These are phyloP conservation scores for Fusarium palustre DNA, from an alignment of 2,329 filamentous ascomycete species.

Conservation along the genomic window DNA sequence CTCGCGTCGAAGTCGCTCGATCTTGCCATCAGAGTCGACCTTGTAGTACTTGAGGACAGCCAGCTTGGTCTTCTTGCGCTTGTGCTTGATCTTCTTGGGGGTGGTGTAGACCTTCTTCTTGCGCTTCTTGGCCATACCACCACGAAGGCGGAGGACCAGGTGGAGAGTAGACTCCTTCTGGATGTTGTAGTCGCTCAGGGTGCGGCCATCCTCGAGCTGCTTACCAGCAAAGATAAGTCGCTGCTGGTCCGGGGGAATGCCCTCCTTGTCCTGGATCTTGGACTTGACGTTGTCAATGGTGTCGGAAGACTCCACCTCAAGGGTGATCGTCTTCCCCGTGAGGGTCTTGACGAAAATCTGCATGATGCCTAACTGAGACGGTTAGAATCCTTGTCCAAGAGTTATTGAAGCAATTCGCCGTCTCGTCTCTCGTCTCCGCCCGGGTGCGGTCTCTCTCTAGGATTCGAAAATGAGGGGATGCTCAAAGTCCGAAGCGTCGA, in stretches of 20 bases:
- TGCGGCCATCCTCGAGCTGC: slow-evolving; percentile 99
- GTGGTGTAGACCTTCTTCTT: slow-evolving; percentile 99
- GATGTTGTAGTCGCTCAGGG: slow-evolving; percentile 99
- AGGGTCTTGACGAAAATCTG: slow-evolving; percentile 86
- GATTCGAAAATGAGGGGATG: slow-evolving; percentile 22
- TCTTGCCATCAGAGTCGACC: slow-evolving; percentile 99
- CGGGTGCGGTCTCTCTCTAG: slow-evolving; percentile 15
- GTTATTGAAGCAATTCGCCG: slow-evolving; percentile 6
- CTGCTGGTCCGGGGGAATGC: slow-evolving; percentile 98
- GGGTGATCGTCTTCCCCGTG: slow-evolving; percentile 99
- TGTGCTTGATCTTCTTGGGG: slow-evolving; percentile 99
- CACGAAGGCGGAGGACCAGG: slow-evolving; percentile 96
- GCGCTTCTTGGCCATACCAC: slow-evolving; percentile 95
- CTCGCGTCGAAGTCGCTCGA: slow-evolving; percentile 98
- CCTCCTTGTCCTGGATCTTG: slow-evolving; percentile 99
- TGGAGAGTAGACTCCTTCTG: slow-evolving; percentile 99
- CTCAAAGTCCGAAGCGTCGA: slow-evolving; percentile 31
- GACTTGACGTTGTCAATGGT: slow-evolving; percentile 99
- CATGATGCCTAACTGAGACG: slow-evolving; percentile 71
- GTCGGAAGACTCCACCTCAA: slow-evolving; percentile 99
- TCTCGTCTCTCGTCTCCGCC: slow-evolving; percentile 12
- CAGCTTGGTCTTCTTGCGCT: slow-evolving; percentile 99
- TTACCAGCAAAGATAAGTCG: slow-evolving; percentile 99
- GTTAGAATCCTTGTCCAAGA: slow-evolving; percentile 53
- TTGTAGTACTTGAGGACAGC: slow-evolving; percentile 99